These are phyloP conservation scores for Carex scoparia DNA, from an alignment of 176 grass and related monocot genomes.

Conservation along the genomic window DNA sequence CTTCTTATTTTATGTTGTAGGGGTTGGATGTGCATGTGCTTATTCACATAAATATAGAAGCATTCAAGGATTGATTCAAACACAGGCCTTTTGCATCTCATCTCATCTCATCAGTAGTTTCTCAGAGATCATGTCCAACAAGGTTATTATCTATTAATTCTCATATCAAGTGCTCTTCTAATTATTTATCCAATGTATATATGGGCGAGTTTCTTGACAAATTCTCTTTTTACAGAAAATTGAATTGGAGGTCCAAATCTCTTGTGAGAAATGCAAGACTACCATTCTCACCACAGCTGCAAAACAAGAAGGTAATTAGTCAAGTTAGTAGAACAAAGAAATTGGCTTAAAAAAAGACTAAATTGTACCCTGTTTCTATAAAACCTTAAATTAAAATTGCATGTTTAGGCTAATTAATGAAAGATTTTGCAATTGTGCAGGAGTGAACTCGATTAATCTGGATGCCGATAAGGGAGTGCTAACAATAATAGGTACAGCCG, in stretches of 20 bases:
- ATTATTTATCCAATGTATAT: too few species aligned
- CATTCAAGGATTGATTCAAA: background rate
- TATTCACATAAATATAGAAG: too few species aligned
- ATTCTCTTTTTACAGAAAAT: constrained; percentile 47
- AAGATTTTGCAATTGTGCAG: constrained; percentile 12
- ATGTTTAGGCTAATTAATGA: background rate
- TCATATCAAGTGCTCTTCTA: background rate
- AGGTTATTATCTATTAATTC: background rate
- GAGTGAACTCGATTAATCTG: constrained; percentile 53
- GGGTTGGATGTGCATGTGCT: background rate
- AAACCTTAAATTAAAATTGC: background rate
- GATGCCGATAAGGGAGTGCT: constrained; percentile 50
- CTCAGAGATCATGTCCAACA: constrained; percentile 12
- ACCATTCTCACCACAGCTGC: constrained; percentile 31
- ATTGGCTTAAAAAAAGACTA: background rate
- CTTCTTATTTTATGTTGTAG: background rate
- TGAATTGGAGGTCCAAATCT: constrained; percentile 49
- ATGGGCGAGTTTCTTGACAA: background rate
- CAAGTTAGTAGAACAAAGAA: background rate
- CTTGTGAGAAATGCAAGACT: constrained; percentile 41
- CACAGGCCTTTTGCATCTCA: background rate
- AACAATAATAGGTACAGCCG: constrained; percentile 53
- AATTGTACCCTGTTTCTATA: background rate
- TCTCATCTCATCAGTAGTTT: background rate
- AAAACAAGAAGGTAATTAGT: constrained; percentile 31